Base-by-base conservation (phyloP, 305 asterid species). In the Fraxinus velutina region DNA sequence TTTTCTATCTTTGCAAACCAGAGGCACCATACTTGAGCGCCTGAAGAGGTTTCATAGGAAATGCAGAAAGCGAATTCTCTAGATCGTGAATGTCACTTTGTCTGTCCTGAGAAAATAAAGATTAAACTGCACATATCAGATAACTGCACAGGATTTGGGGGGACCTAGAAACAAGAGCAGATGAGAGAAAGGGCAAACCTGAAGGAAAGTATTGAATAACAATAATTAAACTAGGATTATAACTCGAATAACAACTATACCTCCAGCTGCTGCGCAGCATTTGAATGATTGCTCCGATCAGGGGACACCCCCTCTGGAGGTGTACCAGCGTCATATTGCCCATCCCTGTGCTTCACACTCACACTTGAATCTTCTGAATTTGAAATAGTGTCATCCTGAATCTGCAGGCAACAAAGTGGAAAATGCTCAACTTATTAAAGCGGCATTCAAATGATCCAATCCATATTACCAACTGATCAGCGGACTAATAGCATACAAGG, bases 11-110 rank as follows among this genome's bases (percentile, higher is more conserved):
- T 15, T 50, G 60, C 7, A 50, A 50, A 50, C 8, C 7, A 50
- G 21, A 50, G 79, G 80, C 62, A 34, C 75, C 87, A 80, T 91
- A 94, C 98, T 92, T 92, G 88, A 94, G 97, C 81, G 97, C 98
- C 87, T 89, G 92, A 76, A 94, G 92, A 84, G 98, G 98, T 91
- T 94, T 92, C 76, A 89, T 88, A 74, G 97, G 96, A 91, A 94
- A 94, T 78, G 93, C 91, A 89, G 92, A 91, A 83, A 94, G 90
- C 22, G 98, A 89, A 80, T 86, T 78, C 86, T 90, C 97, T 90
- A 94, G 84, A 81, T 86, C 93, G 78, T 88, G 92, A 84, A 85
- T 85, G 79, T 86, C 89, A 85, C 89, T 84, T 85, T 89, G 85
- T 81, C 84, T 92, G 77, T 90, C 93, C 97, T 92, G 89, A 29